Conservation (phyloP, 306 rosid species). For the Quercus robur region DNA sequence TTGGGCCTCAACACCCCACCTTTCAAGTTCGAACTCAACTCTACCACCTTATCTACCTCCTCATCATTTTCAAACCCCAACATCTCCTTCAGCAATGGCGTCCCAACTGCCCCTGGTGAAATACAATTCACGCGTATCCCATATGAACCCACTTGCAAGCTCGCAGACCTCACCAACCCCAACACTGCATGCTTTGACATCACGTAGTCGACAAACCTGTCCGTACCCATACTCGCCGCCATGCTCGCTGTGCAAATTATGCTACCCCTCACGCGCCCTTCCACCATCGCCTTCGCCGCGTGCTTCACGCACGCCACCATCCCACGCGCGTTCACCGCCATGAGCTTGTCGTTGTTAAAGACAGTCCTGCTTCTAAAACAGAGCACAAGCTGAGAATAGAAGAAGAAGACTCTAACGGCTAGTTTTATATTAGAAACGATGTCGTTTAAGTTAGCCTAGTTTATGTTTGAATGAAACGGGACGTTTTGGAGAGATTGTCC, state of each 20-base stretch:
- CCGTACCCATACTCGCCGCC: neutral
- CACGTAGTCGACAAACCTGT: constrained; percentile 12
- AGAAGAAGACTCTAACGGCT: no score
- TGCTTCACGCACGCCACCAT: constrained; percentile 44
- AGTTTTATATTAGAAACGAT: no score
- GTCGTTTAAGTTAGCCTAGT: no score
- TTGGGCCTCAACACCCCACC: constrained; percentile 34
- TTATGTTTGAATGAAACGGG: no score
- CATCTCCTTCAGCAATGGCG: constrained; percentile 18
- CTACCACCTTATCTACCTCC: neutral
- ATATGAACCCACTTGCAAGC: constrained; percentile 37
- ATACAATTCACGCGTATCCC: constrained; percentile 56
- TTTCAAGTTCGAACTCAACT: constrained; percentile 18
- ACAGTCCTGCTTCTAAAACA: no score
- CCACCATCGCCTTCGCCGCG: constrained; percentile 53
- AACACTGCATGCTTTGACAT: constrained; percentile 55
- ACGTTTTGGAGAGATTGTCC: no score
- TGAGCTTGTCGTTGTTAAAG: constrained; percentile 24
- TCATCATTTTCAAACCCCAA: neutral
- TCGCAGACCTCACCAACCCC: constrained; percentile 41
- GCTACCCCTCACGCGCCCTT: constrained; percentile 39
- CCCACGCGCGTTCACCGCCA: constrained; percentile 30
- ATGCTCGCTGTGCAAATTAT: constrained; percentile 47
- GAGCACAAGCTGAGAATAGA: no score
- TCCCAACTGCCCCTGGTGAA: constrained; percentile 42